Evolutionary conservation across 345 rosid genomes (phyloP), one percentile per base, ranked within the genome.

Genomic region (Euphorbia lathyris): DNA sequence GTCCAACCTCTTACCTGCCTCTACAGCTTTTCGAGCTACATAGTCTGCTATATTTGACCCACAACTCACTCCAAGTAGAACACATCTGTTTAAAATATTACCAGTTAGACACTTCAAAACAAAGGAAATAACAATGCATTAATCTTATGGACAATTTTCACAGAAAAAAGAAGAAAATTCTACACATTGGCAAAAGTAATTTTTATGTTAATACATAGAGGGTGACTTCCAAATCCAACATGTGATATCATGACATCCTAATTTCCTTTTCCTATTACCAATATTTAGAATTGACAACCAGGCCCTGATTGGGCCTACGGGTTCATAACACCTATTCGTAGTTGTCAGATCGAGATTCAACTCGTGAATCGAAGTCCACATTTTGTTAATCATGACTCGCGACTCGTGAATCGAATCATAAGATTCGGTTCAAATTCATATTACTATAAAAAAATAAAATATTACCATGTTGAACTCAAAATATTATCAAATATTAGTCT

Each of bases 21-120:
- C 93, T 12, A 90, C 90, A 64, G 96, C 88, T 82, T 84, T 86
- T 29, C 90, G 88, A 64, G 97, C 80, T 66, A 89, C 88, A 58
- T 87, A 86, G 72, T 89, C 93, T 22, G 89, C 96, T 55, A 94
- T 89, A 79, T 91, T 91, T 23, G 93, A 91, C 48, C 98, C 96
- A 67, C 96, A 94, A 80, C 96, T 89, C 80, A 87, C 90, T 23
- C 98, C 98, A 74, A 89, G 96, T 53, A 94, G 85, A 69, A 94
- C 86, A 76, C 97, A 91, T 83, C 97, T 91, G 93, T 32, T 9
- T 22, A 77, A 5, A 63, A 51, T 25, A 23, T n/a, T 42, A 72
- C 42, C 75, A 62, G 57, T 68, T 40, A 69, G 51, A 38, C 26
- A 69, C 61, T 14, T 45, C 26, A 22, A 0, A 16, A 22, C 23